phyloP scores from a whole-genome alignment of 768 basidiomycete species.

The Russula vinacea region DNA sequence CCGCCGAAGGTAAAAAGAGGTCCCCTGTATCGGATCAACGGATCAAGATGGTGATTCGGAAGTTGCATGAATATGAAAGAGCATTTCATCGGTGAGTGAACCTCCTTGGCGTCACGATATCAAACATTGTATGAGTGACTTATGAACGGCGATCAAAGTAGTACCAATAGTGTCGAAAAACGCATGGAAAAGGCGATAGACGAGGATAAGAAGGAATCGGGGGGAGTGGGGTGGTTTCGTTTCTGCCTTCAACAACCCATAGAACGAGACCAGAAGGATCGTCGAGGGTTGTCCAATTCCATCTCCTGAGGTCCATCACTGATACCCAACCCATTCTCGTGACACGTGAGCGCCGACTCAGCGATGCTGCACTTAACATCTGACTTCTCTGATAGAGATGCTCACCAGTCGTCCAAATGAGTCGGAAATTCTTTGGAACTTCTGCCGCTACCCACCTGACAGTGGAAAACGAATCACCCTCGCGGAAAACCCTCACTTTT shows the following conservation, averaged over 20 bases:
- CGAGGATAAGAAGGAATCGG: background rate
- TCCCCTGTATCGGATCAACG: too few species aligned
- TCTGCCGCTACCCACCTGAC: conserved; percentile 9
- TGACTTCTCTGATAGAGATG: background rate
- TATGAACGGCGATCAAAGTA: background rate
- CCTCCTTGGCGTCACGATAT: too few species aligned
- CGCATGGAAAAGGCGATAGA: background rate
- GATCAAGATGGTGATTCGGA: background rate
- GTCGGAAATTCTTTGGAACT: conserved; percentile 18
- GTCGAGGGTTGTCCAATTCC: background rate
- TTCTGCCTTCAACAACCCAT: background rate
- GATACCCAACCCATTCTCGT: background rate
- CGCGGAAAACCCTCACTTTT: conserved; percentile 12
- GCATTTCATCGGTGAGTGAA: background rate
- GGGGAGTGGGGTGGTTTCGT: background rate
- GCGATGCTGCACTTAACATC: background rate
- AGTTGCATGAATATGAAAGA: background rate
- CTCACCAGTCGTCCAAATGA: background rate
- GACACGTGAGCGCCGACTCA: background rate
- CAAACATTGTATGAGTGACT: background rate
- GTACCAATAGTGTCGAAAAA: background rate
- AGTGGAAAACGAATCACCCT: conserved; percentile 6
- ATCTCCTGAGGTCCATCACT: background rate
- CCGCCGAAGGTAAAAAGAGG: too few species aligned
- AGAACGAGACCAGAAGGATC: background rate